Percentiles rank a stretch among this genome's conserved stretches.
These are phyloP conservation scores for Sindora glabra DNA, from an alignment of 306 rosid species.

Conservation along the genomic window DNA sequence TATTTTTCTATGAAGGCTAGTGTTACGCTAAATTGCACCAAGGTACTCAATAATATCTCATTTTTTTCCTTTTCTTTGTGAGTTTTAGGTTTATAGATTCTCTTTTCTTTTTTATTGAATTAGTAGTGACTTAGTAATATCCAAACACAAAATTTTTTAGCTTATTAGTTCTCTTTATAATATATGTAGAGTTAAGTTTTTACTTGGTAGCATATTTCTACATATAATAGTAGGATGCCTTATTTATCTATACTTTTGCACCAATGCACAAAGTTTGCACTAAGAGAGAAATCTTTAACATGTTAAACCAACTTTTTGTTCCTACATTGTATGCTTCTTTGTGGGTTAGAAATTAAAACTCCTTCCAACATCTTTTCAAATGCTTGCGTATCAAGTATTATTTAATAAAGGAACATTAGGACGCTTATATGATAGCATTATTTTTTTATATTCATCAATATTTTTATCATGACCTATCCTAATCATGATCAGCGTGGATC, in stretches of 20 bases:
- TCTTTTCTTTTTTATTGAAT: too few relatives aligned
- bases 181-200: too few relatives aligned
- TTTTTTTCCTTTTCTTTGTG: not conserved
- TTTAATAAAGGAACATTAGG: not conserved
- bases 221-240: too few relatives aligned
- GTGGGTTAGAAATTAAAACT: slow-evolving; percentile 51
- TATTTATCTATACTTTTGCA: slow-evolving; percentile 4
- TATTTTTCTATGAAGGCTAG: slow-evolving; percentile 87
- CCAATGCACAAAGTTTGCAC: slow-evolving; percentile 98
- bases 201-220: too few relatives aligned
- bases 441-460: not conserved
- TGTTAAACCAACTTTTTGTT: slow-evolving; percentile 95
- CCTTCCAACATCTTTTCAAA: too few relatives aligned
- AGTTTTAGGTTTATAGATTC: too few relatives aligned
- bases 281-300: slow-evolving; percentile 91
- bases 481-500: too few relatives aligned
- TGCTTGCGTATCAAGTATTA: not conserved
- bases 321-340: slow-evolving; percentile 94
- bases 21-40: slow-evolving; percentile 87
- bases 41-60: slow-evolving; percentile 38
- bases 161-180: not conserved
- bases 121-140: not conserved
- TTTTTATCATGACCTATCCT: too few relatives aligned
- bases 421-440: not conserved
- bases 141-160: not conserved